Percentiles rank a stretch among this genome's conserved stretches.
Evolutionary conservation across 2,329 filamentous ascomycete species (phyloP).

Genomic region (Colletotrichum sp.): DNA sequence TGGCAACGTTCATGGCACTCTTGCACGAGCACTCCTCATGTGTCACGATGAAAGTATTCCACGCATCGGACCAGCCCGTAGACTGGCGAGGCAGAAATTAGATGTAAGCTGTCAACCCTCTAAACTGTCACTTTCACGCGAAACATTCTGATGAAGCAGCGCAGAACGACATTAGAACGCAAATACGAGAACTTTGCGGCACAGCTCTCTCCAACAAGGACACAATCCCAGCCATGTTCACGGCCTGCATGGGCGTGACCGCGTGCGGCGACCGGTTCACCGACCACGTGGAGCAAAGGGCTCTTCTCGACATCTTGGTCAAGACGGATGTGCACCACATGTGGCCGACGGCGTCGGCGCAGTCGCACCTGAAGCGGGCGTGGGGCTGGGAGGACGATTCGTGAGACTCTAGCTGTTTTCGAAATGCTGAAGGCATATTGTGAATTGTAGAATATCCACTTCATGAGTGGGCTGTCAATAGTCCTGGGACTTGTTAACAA

Average conservation of each 20-base stretch:
- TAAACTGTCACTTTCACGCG: too few species aligned
- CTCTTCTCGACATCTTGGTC: slow-evolving; percentile 49
- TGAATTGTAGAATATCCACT: neutral
- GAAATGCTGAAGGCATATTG: neutral
- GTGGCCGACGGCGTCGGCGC: slow-evolving; percentile 54
- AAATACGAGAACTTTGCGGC: slow-evolving; percentile 61
- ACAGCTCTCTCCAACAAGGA: slow-evolving; percentile 62
- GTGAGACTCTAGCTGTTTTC: neutral
- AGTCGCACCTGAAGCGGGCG: slow-evolving; percentile 48
- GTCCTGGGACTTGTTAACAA: too few species aligned
- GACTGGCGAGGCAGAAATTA: slow-evolving; percentile 35
- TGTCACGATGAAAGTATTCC: slow-evolving; percentile 61
- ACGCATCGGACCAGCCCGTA: slow-evolving; percentile 45
- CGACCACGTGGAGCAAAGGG: slow-evolving; percentile 49
- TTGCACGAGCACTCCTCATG: slow-evolving; percentile 61
- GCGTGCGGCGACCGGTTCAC: slow-evolving; percentile 53
- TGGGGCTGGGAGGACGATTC: slow-evolving; percentile 48
- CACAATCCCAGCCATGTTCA: slow-evolving; percentile 61
- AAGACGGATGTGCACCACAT: slow-evolving; percentile 53
- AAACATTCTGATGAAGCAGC: too few species aligned
- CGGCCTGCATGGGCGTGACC: slow-evolving; percentile 59
- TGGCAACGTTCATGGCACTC: slow-evolving; percentile 64
- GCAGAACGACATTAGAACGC: slow-evolving; percentile 46
- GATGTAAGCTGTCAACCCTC: too few species aligned
- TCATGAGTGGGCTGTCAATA: neutral